Conservation (phyloP, 2,329 filamentous ascomycete species). For the Diaporthe humulicola region DNA sequence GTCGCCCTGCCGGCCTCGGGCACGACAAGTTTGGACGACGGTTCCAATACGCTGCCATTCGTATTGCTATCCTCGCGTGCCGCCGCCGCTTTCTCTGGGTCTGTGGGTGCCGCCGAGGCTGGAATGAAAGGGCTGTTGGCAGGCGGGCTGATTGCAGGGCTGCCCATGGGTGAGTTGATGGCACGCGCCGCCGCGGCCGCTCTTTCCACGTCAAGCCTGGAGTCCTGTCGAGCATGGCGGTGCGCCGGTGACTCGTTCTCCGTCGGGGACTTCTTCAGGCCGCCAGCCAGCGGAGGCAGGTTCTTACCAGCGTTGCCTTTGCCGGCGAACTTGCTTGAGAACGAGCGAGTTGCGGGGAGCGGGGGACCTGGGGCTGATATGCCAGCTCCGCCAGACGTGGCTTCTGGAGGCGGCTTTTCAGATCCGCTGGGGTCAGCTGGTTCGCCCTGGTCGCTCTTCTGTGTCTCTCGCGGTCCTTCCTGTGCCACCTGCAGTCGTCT, state of each 20-base stretch:
- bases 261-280: slow-evolving; percentile 22
- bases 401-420: slow-evolving; percentile 45
- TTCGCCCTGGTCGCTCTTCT: slow-evolving; percentile 65
- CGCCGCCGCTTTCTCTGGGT: slow-evolving; percentile 39
- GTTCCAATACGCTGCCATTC: slow-evolving; percentile 38
- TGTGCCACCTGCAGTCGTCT: slow-evolving; percentile 81
- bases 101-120: slow-evolving; percentile 39
- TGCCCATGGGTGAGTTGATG: slow-evolving; percentile 41
- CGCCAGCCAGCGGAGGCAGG: slow-evolving; percentile 43
- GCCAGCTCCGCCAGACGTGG: slow-evolving; percentile 53
- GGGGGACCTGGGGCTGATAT: slow-evolving; percentile 58
- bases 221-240: slow-evolving; percentile 40
- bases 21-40: slow-evolving; percentile 36
- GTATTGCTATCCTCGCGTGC: slow-evolving; percentile 43
- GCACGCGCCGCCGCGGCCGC: slow-evolving; percentile 47
- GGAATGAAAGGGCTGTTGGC: slow-evolving; percentile 32
- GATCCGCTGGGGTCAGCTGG: slow-evolving; percentile 49
- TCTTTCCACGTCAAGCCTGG: slow-evolving; percentile 47
- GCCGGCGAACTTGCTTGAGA: slow-evolving; percentile 51
- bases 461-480: slow-evolving; percentile 58
- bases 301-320: slow-evolving; percentile 44
- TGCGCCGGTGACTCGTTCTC: slow-evolving; percentile 34
- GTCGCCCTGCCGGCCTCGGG: slow-evolving; percentile 42
- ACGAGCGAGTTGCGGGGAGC: slow-evolving; percentile 51
- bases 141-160: slow-evolving; percentile 30